These are phyloP conservation scores for Zhuliangozyma parablackwelliae DNA, from an alignment of 1,139 yeast genomes.

Conservation along the genomic window DNA sequence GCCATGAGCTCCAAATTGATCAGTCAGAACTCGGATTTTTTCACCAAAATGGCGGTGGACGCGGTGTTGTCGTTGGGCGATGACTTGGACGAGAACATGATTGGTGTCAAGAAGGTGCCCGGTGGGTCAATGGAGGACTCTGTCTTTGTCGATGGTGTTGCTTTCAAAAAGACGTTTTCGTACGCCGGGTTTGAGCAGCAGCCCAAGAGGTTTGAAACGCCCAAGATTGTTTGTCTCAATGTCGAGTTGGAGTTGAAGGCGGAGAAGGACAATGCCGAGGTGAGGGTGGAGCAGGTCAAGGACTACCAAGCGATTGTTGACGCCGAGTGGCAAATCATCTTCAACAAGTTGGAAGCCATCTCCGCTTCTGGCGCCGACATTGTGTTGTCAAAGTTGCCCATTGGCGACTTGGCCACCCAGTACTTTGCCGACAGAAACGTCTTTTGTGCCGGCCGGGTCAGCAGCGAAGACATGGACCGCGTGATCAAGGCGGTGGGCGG, in stretches of 20 bases:
- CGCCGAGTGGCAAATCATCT: slow-evolving; percentile 96
- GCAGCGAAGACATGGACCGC: slow-evolving; percentile 85
- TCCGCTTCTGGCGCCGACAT: slow-evolving; percentile 85
- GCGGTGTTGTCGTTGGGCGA: slow-evolving; percentile 87
- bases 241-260: slow-evolving; percentile 96
- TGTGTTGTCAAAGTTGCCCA: slow-evolving; percentile 89
- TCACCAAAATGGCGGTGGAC: slow-evolving; percentile 95
- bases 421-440: slow-evolving; percentile 93
- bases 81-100: slow-evolving; percentile 82
- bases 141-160: slow-evolving; percentile 85
- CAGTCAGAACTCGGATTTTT: slow-evolving; percentile 78
- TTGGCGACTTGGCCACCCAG: slow-evolving; percentile 97
- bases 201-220: slow-evolving; percentile 77
- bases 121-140: slow-evolving; percentile 98
- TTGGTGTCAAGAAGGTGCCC: slow-evolving; percentile 91
- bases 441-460: slow-evolving; percentile 96
- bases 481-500: slow-evolving; percentile 96
- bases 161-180: slow-evolving; percentile 93
- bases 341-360: slow-evolving; percentile 79
- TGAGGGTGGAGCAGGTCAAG: slow-evolving; percentile 86
- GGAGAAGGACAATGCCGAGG: slow-evolving; percentile 99
- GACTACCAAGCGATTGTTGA: slow-evolving; percentile 96
- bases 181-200: slow-evolving; percentile 99
- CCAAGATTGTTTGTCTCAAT: slow-evolving; percentile 80
- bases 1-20: slow-evolving; percentile 97